phyloP scores from a whole-genome alignment of 2,329 filamentous ascomycete genomes.

The Dryadomyces sulphureus region DNA sequence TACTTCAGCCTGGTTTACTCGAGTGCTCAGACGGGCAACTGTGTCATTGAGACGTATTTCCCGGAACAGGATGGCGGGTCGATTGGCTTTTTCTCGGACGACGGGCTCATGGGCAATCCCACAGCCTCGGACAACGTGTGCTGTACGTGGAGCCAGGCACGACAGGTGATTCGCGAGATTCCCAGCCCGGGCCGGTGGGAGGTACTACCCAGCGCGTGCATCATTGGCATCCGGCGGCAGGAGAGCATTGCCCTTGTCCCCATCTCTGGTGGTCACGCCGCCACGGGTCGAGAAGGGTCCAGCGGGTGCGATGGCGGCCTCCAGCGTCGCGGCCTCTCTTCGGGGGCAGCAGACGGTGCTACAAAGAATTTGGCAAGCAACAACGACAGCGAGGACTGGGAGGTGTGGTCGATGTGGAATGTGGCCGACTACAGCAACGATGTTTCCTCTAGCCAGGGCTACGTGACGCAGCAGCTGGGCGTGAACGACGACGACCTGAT shows the following conservation, averaged over 20 bases:
- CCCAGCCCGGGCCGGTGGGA: conserved; percentile 53
- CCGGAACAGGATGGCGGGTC: conserved; percentile 35
- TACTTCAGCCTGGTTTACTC: conserved; percentile 52
- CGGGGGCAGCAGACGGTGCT: neutral
- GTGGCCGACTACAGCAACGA: conserved; percentile 20
- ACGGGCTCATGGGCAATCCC: conserved; percentile 15
- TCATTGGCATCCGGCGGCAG: conserved; percentile 46
- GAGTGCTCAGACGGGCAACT: conserved; percentile 41
- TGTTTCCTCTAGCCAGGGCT: conserved; percentile 1
- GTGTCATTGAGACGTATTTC: conserved; percentile 49
- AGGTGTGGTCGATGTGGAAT: conserved; percentile 38
- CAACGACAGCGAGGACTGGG: conserved; percentile 27
- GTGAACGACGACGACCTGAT: conserved; percentile 23
- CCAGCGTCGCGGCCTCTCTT: conserved; percentile 9
- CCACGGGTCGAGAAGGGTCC: neutral
- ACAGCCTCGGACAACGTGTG: conserved; percentile 23
- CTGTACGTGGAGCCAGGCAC: conserved; percentile 36
- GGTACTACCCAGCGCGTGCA: conserved; percentile 40
- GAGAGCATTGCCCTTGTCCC: neutral
- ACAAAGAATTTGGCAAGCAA: neutral
- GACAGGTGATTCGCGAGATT: conserved; percentile 36
- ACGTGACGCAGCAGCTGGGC: conserved; percentile 25
- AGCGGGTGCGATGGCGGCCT: neutral
- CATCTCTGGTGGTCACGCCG: conserved; percentile 6
- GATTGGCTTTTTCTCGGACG: conserved; percentile 43